Evolutionary conservation across 192 early-diverging fungal genomes (phyloP).

Genomic region (Coemansia asiatica): DNA sequence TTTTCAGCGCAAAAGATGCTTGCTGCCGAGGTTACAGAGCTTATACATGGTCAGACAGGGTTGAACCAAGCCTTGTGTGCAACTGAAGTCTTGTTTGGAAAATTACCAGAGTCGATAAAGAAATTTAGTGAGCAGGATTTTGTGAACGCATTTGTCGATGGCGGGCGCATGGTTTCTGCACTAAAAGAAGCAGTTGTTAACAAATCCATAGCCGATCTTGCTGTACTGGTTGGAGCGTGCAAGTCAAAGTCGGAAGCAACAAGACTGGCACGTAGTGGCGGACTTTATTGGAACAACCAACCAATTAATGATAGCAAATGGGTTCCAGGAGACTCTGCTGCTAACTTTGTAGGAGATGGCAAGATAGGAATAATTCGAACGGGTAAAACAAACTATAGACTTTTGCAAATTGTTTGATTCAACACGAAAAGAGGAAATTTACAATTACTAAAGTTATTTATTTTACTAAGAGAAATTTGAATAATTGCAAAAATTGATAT

Average conservation of each 20-base stretch:
- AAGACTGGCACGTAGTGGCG: constrained; percentile 74
- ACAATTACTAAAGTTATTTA: too few relatives aligned
- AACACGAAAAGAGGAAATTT: too few relatives aligned
- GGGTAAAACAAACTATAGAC: constrained; percentile 76
- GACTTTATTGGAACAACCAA: constrained; percentile 67
- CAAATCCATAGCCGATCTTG: constrained; percentile 60
- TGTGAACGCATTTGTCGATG: constrained; percentile 70
- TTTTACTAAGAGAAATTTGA: too few relatives aligned
- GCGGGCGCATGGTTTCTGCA: constrained; percentile 60
- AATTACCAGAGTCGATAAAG: constrained; percentile 29
- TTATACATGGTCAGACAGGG: constrained; percentile 81
- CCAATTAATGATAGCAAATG: constrained; percentile 33
- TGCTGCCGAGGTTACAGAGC: constrained; percentile 82
- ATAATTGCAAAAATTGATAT: too few relatives aligned
- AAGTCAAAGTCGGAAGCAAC: constrained; percentile 75
- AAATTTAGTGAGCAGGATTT: constrained; percentile 54
- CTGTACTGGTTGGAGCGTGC: constrained; percentile 61
- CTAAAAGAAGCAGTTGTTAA: constrained; percentile 47
- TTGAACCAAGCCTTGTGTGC: constrained; percentile 69
- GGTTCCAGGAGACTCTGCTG: constrained; percentile 13
- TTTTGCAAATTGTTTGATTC: constrained; percentile 48
- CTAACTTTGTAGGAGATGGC: constrained; percentile 64
- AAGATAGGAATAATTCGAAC: constrained; percentile 67
- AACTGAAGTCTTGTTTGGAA: constrained; percentile 74
- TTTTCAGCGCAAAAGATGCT: constrained; percentile 75